Evolutionary conservation across 257 asterid species (phyloP), one percentile per base, ranked within the genome.

Genomic region (Przewalskia tangutica): DNA sequence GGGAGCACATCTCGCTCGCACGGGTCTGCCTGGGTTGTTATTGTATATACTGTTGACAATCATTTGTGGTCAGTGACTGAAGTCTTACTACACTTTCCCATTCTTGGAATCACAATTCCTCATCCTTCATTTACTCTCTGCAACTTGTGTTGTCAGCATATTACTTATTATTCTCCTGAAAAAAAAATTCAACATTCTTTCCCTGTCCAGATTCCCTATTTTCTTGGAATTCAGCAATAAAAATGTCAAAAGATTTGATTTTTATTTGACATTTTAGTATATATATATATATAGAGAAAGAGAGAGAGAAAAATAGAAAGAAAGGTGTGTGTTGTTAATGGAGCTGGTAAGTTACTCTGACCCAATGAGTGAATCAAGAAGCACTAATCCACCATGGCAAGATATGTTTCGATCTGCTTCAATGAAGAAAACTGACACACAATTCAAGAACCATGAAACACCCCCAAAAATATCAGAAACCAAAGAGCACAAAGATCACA

Each of bases 401-500:
- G 98, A 95, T 70, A 95, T 95, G 98, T 92, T 93, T 85, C 86
- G 98, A 93, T 93, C 98, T 82, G 97, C 94, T 11, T 93, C 98
- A 23, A 59, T 81, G 81, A 84, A 95, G 44, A 91, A 92, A 60
- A 94, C 94, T 34, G 91, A 91, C 90, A 64, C 77, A 46, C 12
- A 36, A 68, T 46, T 17, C 79, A 71, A 84, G 82, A 68, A 70
- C 88, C 10, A 66, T 77, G n/a, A 12, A 53, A 55, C 23, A 7
- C 81, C 5, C 81, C 59, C 20, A 79, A 80, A 11, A 82, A 78
- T 14, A 55, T 18, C 51, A 71, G 44, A 32, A 82, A 27, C 81
- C 93, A 50, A 50, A 50, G 55, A 50, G 17, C 10, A 50, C 12
- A 13, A 50, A 50, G 55, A 50, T 50, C 55, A 50, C 5, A 50